Conservation (phyloP, 1,139 yeast genomes). For the Saccharomyces hybrid region DNA sequence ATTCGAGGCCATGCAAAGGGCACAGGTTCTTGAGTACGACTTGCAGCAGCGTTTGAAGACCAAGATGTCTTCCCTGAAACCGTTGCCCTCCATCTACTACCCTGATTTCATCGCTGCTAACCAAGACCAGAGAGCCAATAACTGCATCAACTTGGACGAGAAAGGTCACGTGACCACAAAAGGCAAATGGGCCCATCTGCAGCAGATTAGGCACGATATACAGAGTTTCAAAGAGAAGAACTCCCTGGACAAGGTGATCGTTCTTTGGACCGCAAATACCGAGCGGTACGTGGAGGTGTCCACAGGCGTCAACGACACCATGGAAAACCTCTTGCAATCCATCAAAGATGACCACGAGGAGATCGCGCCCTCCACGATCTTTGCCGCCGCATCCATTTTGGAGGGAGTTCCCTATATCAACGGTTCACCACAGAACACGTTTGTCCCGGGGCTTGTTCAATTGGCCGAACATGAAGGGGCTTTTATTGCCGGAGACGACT, state of each 20-base stretch:
- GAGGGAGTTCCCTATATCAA: slow-evolving; percentile 86
- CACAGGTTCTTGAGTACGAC: slow-evolving; percentile 79
- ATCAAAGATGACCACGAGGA: slow-evolving; percentile 76
- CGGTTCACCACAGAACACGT: slow-evolving; percentile 96
- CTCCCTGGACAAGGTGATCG: slow-evolving; percentile 75
- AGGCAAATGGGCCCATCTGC: slow-evolving; percentile 86
- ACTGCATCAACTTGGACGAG: slow-evolving; percentile 56
- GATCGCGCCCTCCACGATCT: slow-evolving; percentile 83
- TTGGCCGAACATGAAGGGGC: slow-evolving; percentile 71
- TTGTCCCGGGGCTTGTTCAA: slow-evolving; percentile 90
- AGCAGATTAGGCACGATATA: slow-evolving; percentile 77
- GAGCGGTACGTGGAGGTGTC: slow-evolving; percentile 81
- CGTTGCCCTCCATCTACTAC: slow-evolving; percentile 81
- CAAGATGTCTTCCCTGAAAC: slow-evolving; percentile 55
- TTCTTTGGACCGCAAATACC: slow-evolving; percentile 95
- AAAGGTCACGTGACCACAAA: slow-evolving; percentile 45
- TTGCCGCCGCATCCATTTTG: slow-evolving; percentile 86
- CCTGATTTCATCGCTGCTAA: slow-evolving; percentile 96
- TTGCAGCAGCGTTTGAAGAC: slow-evolving; percentile 72
- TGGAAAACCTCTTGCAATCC: slow-evolving; percentile 66
- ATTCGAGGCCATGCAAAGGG: slow-evolving; percentile 74
- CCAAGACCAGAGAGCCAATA: slow-evolving; percentile 87
- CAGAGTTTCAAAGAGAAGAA: slow-evolving; percentile 67
- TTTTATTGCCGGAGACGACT: slow-evolving; percentile 94
- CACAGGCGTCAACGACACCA: slow-evolving; percentile 79